Conservation (phyloP, 2,329 filamentous ascomycete genomes). For the Aspergillus pseudoviridinutans region DNA sequence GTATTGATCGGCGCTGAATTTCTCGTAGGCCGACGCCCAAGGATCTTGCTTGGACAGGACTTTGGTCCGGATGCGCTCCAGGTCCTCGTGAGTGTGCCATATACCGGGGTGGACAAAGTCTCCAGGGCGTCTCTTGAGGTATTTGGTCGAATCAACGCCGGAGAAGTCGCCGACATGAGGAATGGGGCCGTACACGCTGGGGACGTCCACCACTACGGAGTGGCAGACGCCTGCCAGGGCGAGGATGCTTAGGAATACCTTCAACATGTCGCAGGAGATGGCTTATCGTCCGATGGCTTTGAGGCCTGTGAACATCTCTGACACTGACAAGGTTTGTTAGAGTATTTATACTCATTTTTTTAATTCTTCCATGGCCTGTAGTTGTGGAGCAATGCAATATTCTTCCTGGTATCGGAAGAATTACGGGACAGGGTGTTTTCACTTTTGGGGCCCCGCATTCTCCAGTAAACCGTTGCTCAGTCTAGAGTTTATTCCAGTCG, state of each 20-base stretch:
- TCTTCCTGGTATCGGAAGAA: background rate
- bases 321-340: background rate
- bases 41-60: slow-evolving; percentile 16
- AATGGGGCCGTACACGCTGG: slow-evolving; percentile 4
- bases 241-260: background rate
- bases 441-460: background rate
- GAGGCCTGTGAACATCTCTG: background rate
- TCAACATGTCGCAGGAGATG: background rate
- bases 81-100: slow-evolving; percentile 22
- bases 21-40: slow-evolving; percentile 28
- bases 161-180: slow-evolving; percentile 1
- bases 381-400: background rate
- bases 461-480: background rate
- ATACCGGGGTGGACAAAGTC: slow-evolving; percentile 18
- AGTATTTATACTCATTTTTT: background rate
- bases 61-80: slow-evolving; percentile 17
- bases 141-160: slow-evolving; percentile 5
- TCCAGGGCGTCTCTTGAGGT: slow-evolving; percentile 5
- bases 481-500: background rate
- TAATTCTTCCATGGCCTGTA: background rate
- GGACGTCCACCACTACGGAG: background rate
- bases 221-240: background rate
- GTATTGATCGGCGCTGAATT: slow-evolving; percentile 28
- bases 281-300: background rate
- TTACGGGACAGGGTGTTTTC: background rate